Percentiles rank a stretch among this genome's conserved stretches.
Conservation (phyloP, 176 grass and related monocot genomes). For the Leersia perrieri region DNA sequence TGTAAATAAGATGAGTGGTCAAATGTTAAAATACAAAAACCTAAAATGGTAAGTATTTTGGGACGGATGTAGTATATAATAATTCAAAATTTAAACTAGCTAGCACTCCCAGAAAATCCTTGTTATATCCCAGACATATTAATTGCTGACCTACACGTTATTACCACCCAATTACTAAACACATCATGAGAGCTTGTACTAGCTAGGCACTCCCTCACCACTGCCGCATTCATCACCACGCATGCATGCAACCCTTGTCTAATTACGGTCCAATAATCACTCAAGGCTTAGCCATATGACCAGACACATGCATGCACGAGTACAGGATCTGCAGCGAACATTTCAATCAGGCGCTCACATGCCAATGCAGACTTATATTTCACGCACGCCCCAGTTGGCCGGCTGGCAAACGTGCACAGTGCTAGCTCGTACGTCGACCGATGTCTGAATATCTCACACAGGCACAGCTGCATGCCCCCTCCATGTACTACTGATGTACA, state of each 20-base stretch:
- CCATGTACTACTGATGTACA: not conserved
- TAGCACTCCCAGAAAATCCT: not conserved
- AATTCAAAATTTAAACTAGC: too few relatives aligned
- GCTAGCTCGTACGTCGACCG: not conserved
- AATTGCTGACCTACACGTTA: too few relatives aligned
- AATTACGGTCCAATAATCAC: not conserved
- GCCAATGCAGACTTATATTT: slow-evolving; percentile 9
- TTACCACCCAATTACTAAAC: not conserved
- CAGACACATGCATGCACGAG: not conserved
- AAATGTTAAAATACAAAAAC: too few relatives aligned
- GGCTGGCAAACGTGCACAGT: slow-evolving; percentile 15
- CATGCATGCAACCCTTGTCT: not conserved
- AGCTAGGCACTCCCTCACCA: slow-evolving; percentile 15
- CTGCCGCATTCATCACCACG: slow-evolving; percentile 13
- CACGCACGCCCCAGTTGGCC: not conserved
- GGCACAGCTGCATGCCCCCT: too few relatives aligned
- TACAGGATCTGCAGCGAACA: not conserved
- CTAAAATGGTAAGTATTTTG: too few relatives aligned
- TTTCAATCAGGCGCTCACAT: slow-evolving; percentile 26
- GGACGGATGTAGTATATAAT: too few relatives aligned
- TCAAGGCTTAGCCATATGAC: not conserved
- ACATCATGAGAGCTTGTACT: too few relatives aligned
- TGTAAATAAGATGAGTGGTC: too few relatives aligned
- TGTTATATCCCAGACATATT: not conserved
- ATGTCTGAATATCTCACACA: not conserved